Conservation (phyloP, 768 basidiomycete genomes). For the Jaapia argillacea region DNA sequence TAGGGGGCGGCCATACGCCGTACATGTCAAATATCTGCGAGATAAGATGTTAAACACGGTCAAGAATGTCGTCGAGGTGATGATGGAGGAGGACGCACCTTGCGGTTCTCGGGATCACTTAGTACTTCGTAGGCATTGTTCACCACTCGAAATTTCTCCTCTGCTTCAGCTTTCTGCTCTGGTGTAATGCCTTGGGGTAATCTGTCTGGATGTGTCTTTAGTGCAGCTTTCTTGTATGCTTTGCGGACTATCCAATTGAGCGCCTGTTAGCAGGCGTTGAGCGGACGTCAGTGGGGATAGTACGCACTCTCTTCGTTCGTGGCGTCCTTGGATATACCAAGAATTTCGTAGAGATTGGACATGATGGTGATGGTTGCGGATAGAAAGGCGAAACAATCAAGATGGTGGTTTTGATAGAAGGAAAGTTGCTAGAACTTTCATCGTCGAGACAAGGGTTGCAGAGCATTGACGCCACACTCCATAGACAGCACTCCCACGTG, state of each 20-base stretch:
- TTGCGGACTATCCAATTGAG: conserved; percentile 45
- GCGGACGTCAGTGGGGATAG: background rate
- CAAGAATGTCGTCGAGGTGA: background rate
- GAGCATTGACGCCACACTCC: too few species aligned
- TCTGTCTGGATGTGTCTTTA: conserved; percentile 72
- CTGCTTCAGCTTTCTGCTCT: conserved; percentile 47
- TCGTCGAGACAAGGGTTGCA: too few species aligned
- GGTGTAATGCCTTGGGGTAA: conserved; percentile 43
- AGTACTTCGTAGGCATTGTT: conserved; percentile 76
- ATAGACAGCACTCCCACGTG: too few species aligned
- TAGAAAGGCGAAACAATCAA: background rate
- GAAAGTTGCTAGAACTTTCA: too few species aligned
- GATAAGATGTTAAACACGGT: background rate
- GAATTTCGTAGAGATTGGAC: background rate
- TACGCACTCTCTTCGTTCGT: background rate
- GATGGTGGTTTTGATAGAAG: too few species aligned
- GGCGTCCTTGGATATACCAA: background rate
- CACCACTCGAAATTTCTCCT: conserved; percentile 48
- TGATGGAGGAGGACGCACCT: conserved; percentile 23
- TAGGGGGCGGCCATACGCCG: conserved; percentile 67
- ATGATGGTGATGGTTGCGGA: background rate
- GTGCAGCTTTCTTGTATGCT: conserved; percentile 66
- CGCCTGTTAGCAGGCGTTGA: background rate
- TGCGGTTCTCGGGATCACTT: conserved; percentile 48
- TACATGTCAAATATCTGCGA: conserved; percentile 55